Conservation (phyloP, 768 basidiomycete species). For the Pleurotus platypus region DNA sequence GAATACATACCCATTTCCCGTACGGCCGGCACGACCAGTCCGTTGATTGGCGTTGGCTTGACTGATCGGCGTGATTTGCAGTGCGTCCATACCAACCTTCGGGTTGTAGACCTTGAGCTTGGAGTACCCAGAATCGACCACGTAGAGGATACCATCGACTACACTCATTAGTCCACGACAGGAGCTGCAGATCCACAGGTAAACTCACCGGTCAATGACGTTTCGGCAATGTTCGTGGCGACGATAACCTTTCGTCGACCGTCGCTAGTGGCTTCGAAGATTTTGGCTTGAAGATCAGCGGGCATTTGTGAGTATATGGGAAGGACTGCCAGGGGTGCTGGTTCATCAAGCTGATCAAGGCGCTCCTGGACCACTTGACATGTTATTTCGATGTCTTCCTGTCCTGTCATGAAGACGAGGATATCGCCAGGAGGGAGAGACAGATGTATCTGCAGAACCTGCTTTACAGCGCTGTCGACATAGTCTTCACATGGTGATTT, state of each 20-base stretch:
- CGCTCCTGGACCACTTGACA: conserved; percentile 95
- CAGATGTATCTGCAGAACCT: conserved; percentile 94
- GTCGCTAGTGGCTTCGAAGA: conserved; percentile 91
- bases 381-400: conserved; percentile 97
- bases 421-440: conserved; percentile 93
- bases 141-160: conserved; percentile 98
- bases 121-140: conserved; percentile 95
- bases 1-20: conserved; percentile 80
- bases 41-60: conserved; percentile 98
- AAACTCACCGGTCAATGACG: conserved; percentile 79
- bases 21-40: conserved; percentile 94
- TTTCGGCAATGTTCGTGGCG: conserved; percentile 98
- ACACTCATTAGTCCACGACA: conserved; percentile 9
- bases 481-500: conserved; percentile 99
- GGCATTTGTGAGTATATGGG: conserved; percentile 99
- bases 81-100: conserved; percentile 97
- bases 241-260: conserved; percentile 96
- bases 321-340: conserved; percentile 81
- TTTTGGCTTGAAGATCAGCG: conserved; percentile 96
- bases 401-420: conserved; percentile 98
- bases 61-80: conserved; percentile 98
- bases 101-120: conserved; percentile 99
- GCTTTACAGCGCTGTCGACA: conserved; percentile 97
- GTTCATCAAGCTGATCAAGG: conserved; percentile 87
- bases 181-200: conserved; percentile 9